Conservation (phyloP, 352 stramenopile species). For the Phytophthora brassicae region DNA sequence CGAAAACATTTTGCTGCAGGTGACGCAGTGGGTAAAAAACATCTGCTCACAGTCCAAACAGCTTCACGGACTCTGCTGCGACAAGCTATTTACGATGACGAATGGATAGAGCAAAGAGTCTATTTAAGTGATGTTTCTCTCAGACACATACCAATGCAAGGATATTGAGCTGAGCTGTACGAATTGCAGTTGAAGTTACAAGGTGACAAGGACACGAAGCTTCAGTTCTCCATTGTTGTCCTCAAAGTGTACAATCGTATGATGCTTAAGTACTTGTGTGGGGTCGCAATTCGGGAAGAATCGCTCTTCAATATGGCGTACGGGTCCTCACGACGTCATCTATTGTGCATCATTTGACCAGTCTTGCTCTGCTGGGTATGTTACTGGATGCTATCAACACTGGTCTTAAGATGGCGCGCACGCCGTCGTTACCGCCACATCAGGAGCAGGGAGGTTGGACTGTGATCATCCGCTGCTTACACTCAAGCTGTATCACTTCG, state of each 20-base stretch:
- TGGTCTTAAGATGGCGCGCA: conserved; percentile 68
- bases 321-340: conserved; percentile 94
- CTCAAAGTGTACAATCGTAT: conserved; percentile 84
- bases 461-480: conserved; percentile 90
- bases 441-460: conserved; percentile 62
- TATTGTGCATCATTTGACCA: conserved; percentile 70
- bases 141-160: conserved; percentile 95
- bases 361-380: conserved; percentile 69
- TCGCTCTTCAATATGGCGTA: conserved; percentile 89
- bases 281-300: conserved; percentile 87
- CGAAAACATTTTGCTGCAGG: conserved; percentile 60
- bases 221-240: conserved; percentile 90
- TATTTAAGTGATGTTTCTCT: conserved; percentile 90
- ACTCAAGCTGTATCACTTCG: conserved; percentile 92
- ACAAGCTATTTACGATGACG: conserved; percentile 56
- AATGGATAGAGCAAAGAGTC: conserved; percentile 52
- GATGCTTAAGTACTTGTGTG: conserved; percentile 88
- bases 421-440: conserved; percentile 26
- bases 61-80: conserved; percentile 67
- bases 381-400: conserved; percentile 81
- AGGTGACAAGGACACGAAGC: conserved; percentile 94
- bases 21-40: conserved; percentile 78
- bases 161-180: conserved; percentile 90
- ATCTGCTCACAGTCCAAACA: conserved; percentile 62
- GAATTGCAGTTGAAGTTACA: conserved; percentile 95